These are phyloP conservation scores for Bipolaris zeicola DNA, from an alignment of 2,329 filamentous ascomycete genomes.

Conservation along the genomic window DNA sequence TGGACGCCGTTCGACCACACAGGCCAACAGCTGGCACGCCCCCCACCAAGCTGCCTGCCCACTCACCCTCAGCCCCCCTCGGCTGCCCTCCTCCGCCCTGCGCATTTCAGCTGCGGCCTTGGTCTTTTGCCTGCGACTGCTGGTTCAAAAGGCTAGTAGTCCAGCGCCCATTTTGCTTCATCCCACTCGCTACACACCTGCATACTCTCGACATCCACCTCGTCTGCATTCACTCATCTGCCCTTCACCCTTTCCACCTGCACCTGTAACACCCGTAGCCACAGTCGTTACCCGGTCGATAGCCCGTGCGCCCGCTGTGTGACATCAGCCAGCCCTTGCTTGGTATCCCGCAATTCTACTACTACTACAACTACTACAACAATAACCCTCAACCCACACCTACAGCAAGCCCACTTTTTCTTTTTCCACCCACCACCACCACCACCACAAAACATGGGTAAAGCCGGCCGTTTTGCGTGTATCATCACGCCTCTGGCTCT, in stretches of 20 bases:
- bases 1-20: constrained; percentile 14
- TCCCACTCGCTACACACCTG: not conserved
- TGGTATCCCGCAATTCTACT: constrained; percentile 4
- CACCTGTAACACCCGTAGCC: not conserved
- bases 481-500: constrained; percentile 86
- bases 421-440: not conserved
- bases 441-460: constrained; percentile 62
- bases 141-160: constrained; percentile 16
- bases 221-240: not conserved
- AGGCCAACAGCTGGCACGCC: not conserved
- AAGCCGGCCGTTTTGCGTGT: constrained; percentile 79
- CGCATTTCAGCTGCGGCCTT: constrained; percentile 18
- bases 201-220: no score
- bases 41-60: constrained; percentile 2
- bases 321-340: constrained; percentile 15
- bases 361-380: not conserved
- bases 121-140: not conserved
- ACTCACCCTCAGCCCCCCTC: constrained; percentile 20
- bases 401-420: not conserved
- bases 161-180: constrained; percentile 1
- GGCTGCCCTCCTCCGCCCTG: constrained; percentile 14
- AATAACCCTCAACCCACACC: not conserved
- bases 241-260: not conserved
- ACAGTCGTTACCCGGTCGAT: constrained; percentile 5
- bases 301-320: constrained; percentile 6